Evolutionary conservation across 148 eudicot genomes (phyloP), one percentile per base, ranked within the genome.

Genomic region (Gaultheria prostrata): DNA sequence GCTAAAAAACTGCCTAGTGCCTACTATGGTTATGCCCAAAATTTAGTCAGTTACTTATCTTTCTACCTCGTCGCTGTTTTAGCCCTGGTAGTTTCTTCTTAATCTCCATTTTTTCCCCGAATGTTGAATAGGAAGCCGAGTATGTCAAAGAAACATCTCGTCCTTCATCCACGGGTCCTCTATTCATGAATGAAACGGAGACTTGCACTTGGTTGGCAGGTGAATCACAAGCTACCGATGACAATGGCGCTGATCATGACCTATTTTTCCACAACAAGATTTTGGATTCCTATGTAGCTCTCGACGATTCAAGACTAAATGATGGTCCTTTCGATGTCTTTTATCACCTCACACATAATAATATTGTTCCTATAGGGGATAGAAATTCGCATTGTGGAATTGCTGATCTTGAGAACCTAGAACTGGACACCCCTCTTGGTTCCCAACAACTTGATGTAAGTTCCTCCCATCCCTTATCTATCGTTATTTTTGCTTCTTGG

Each of bases 361-460:
- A 89, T 82, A 48, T 7, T 7, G 76, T 83, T 30, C 78, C 75
- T 15, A 89, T 61, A 30, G 86, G 77, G 39, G 76, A 65, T 45
- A 80, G 83, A 61, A 75, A 59, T 54, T 86, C 86, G 26, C 53
- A 53, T 59, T 82, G 28, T 82, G 88, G 83, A 46, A 57, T 87
- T 61, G 59, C 83, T 43, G 90, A 88, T 48, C 91, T 91, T 59
- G 92, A 90, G 33, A 91, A 88, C 88, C 74, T 95, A 76, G 89
- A 86, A 26, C 84, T 95, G 6, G 94, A 89, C 77, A 82, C 92
- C 82, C 90, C 92, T 26, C 90, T 89, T 26, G 93, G 88, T 79
- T 85, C 91, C 83, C 86, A 85, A 53, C 56, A 53, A 76, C 93
- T 94, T 72, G 21, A 85, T 48, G 97, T 92, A 84, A 92, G 92